Evolutionary conservation across 2,329 filamentous ascomycete species (phyloP).

Genomic region (Colletotrichum trifolii): DNA sequence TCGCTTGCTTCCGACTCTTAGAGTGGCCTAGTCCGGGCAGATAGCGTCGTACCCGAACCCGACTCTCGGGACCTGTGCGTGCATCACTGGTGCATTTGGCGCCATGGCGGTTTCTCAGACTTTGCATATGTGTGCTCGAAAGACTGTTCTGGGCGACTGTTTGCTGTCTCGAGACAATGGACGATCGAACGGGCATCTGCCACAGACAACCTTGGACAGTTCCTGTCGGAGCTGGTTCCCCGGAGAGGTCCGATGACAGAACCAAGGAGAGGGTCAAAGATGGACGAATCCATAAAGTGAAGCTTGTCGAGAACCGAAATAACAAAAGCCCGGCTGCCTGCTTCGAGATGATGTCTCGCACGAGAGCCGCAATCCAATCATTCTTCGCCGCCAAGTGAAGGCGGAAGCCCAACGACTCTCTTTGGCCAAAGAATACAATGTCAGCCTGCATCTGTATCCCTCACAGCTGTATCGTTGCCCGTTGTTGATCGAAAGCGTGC

Average conservation of each 20-base stretch:
- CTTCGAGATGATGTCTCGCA: too few relatives aligned
- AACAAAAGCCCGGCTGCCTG: too few relatives aligned
- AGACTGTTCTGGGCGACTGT: conserved; percentile 3
- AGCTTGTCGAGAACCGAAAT: background rate
- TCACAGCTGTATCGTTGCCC: background rate
- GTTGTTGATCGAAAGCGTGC: background rate
- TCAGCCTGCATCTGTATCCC: too few relatives aligned
- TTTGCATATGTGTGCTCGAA: background rate
- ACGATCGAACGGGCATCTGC: conserved; percentile 30
- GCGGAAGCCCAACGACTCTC: too few relatives aligned
- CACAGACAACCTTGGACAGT: conserved; percentile 30
- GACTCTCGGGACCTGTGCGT: conserved; percentile 27
- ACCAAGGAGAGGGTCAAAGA: background rate
- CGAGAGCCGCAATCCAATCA: background rate
- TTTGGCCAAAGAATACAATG: too few relatives aligned
- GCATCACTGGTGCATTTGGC: conserved; percentile 7
- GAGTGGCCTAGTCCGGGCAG: conserved; percentile 6
- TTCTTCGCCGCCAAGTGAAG: too few relatives aligned
- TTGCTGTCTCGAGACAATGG: conserved; percentile 21
- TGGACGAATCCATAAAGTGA: background rate
- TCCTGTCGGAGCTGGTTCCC: conserved; percentile 1
- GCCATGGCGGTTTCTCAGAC: conserved; percentile 3
- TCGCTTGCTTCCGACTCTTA: background rate
- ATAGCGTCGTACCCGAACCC: conserved; percentile 29
- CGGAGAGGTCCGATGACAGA: conserved; percentile 13